These are phyloP conservation scores for Trichoderma breve DNA, from an alignment of 2,329 filamentous ascomycete genomes.

Conservation along the genomic window DNA sequence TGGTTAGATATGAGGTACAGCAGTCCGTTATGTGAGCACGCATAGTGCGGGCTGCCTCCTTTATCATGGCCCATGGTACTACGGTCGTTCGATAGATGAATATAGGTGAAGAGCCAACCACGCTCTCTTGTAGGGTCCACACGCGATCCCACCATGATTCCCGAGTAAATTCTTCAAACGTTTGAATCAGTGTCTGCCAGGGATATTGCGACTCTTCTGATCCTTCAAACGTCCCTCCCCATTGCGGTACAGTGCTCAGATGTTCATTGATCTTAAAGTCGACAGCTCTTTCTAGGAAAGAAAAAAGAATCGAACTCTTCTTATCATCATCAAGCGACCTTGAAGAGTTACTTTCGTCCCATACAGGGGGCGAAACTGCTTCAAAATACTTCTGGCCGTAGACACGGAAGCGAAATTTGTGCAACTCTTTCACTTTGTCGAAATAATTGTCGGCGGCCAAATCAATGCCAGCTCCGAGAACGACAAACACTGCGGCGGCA, in stretches of 20 bases:
- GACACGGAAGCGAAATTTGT: neutral
- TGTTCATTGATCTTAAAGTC: neutral
- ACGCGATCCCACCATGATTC: neutral
- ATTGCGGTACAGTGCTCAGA: neutral
- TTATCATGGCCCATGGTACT: neutral
- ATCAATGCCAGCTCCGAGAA: neutral
- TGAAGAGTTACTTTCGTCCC: neutral
- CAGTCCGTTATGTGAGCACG: neutral
- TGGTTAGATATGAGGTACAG: neutral
- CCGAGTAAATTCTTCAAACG: neutral
- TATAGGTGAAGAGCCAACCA: neutral
- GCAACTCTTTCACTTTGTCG: neutral
- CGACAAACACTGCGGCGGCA: slow-evolving; percentile 2
- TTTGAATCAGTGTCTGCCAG: neutral
- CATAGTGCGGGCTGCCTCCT: neutral
- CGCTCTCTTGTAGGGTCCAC: neutral
- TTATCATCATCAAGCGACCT: neutral
- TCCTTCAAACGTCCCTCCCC: neutral
- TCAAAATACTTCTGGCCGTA: neutral
- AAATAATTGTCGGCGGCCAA: neutral
- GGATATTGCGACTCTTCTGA: neutral
- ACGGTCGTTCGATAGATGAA: neutral
- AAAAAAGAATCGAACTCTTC: neutral
- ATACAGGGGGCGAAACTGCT: neutral
- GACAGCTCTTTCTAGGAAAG: neutral